Conservation (phyloP, 495 filamentous ascomycete species). For the Lepraria neglecta region DNA sequence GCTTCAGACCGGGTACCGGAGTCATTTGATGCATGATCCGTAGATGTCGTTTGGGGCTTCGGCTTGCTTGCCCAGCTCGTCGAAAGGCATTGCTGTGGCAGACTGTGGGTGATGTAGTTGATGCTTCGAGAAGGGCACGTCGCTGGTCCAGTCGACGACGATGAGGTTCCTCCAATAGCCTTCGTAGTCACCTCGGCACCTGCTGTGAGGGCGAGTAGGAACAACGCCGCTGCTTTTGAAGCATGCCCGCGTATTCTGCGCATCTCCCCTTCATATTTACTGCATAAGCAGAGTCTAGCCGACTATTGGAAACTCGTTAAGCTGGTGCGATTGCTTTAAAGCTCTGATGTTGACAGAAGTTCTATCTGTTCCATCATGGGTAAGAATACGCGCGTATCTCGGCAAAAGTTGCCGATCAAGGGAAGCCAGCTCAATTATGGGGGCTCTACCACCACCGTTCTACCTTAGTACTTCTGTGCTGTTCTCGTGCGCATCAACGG, state of each 20-base stretch:
- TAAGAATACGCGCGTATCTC: too few species aligned
- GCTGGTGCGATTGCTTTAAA: background rate
- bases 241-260: constrained; percentile 9
- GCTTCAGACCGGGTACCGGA: background rate
- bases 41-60: constrained; percentile 18
- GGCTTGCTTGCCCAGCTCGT: constrained; percentile 37
- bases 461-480: too few species aligned
- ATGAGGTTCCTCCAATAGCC: background rate
- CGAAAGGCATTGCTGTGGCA: constrained; percentile 70
- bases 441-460: too few species aligned
- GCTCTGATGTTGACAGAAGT: background rate
- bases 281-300: background rate
- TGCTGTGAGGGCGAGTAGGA: constrained; percentile 9
- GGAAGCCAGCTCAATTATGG: too few species aligned
- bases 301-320: background rate
- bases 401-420: too few species aligned
- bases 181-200: constrained; percentile 2
- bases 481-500: too few species aligned
- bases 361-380: background rate
- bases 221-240: constrained; percentile 10
- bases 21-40: constrained; percentile 13
- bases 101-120: constrained; percentile 73
- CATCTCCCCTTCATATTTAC: constrained; percentile 13
- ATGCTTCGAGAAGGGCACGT: constrained; percentile 63
- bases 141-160: background rate